Evolutionary conservation across 2,329 filamentous ascomycete species (phyloP), one percentile per base, ranked within the genome.

Genomic region (Ampelomyces quisqualis): DNA sequence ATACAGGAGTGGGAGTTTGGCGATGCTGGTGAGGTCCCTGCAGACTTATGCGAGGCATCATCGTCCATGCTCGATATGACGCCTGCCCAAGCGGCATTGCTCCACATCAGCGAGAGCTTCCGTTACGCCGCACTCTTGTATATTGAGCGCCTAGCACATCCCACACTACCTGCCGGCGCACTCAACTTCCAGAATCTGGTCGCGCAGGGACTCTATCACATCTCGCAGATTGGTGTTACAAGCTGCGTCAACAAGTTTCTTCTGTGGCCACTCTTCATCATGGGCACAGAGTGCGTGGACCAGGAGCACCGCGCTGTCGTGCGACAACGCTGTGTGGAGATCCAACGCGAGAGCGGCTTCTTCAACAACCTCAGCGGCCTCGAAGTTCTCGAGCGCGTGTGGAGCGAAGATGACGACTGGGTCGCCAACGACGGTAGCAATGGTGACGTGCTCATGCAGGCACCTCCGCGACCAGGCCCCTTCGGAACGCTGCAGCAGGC

Each of bases 221-320:
- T 93, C 41, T 85, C 84, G 5, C 84, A 84, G 38, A 82, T 96
- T 24, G 83, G 88, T 47, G 78, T 84, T 3, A 85, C 79, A 27
- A 82, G 80, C 57, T 79, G 77, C 33, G 84, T 85, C 24, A 86
- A 95, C 69, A 94, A 95, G 62, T 95, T 95, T 65, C 73, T 96
- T 7, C 80, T 96, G 7, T 96, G 90, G 91, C 90, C 91, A 2
- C 77, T 96, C 3, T 95, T 96, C 65, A 85, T 96, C 37, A 84
- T 86, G 1, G 90, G 90, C 14, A 90, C 88, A 15, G 91, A 96
- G 71, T 95, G 89, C 58, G 85, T 93, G 49, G 85, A 88, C 52
- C 82, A 87, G 58, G 74, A 83, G 35, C 87, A 95, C 60, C 86
- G 90, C 49, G 80, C 81, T 42, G 81, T 90, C 43, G 85, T 96